Conservation (phyloP, 2,329 filamentous ascomycete genomes). For the Calonectria crousiana region DNA sequence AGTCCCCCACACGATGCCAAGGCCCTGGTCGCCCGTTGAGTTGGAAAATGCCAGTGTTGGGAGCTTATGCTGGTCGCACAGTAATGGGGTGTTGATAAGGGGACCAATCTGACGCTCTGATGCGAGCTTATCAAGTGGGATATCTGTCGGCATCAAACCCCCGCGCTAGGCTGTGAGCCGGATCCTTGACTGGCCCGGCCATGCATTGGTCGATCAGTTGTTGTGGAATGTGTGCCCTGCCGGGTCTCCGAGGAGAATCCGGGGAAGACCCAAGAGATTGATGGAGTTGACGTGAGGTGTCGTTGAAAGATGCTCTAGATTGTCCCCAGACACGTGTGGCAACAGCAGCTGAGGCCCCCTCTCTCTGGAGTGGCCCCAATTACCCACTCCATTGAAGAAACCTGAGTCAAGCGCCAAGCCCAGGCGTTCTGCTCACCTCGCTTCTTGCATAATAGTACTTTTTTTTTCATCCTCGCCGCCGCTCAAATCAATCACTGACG, state of each 20-base stretch:
- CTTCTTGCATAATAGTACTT: background rate
- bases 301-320: background rate
- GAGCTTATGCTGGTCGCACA: background rate
- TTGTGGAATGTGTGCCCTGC: background rate
- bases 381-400: background rate
- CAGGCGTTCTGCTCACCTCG: background rate
- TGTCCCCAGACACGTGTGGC: background rate
- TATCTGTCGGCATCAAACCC: slow-evolving; percentile 1
- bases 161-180: slow-evolving; percentile 8
- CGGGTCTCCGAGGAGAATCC: background rate
- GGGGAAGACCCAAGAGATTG: background rate
- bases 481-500: background rate
- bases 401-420: slow-evolving; percentile 3
- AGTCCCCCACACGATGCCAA: slow-evolving; percentile 9
- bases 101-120: slow-evolving; percentile 6
- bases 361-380: background rate
- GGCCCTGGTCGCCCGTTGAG: background rate
- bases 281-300: background rate
- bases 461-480: background rate
- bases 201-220: slow-evolving; percentile 7
- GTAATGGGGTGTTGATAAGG: background rate
- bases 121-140: slow-evolving; percentile 18
- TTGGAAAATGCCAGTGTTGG: background rate
- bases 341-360: background rate
- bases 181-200: slow-evolving; percentile 1